These are phyloP conservation scores for Botrytis elliptica DNA, from an alignment of 2,329 filamentous ascomycete species.

Conservation along the genomic window DNA sequence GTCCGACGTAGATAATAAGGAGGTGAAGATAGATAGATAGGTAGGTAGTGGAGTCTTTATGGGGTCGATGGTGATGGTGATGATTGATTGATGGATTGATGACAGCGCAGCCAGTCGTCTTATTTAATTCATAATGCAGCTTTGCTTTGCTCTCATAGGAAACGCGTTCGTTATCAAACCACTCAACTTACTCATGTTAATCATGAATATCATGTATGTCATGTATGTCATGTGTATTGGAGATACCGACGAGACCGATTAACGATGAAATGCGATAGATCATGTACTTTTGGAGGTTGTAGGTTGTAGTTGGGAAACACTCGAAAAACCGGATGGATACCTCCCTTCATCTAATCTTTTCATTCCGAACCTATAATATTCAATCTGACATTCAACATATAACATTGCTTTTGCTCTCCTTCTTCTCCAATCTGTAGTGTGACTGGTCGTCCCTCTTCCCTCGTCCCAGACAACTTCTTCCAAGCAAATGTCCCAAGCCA, in stretches of 20 bases:
- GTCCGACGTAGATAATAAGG: background rate
- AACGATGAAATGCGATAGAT: background rate
- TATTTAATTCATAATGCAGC: background rate
- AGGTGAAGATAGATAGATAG: background rate
- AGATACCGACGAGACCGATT: background rate
- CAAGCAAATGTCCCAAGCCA: conserved; percentile 5
- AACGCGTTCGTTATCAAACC: background rate
- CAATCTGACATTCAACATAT: background rate
- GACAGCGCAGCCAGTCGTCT: conserved; percentile 10
- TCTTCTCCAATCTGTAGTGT: background rate
- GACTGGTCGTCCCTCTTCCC: background rate
- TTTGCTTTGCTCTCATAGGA: background rate
- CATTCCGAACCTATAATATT: conserved; percentile 2
- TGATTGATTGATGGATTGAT: conserved; percentile 5
- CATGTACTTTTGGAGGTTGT: background rate
- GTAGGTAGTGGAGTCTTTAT: conserved; percentile 8
- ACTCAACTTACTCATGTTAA: background rate
- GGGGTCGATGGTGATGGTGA: background rate
- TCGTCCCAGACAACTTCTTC: background rate
- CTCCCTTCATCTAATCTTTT: conserved; percentile 8
- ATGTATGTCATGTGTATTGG: too few species aligned
- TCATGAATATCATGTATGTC: background rate
- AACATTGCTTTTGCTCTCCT: background rate
- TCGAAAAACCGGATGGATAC: background rate
- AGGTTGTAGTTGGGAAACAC: background rate